Base-by-base conservation (phyloP, 2,329 filamentous ascomycete species). In the Arthrobotrys sinensis region DNA sequence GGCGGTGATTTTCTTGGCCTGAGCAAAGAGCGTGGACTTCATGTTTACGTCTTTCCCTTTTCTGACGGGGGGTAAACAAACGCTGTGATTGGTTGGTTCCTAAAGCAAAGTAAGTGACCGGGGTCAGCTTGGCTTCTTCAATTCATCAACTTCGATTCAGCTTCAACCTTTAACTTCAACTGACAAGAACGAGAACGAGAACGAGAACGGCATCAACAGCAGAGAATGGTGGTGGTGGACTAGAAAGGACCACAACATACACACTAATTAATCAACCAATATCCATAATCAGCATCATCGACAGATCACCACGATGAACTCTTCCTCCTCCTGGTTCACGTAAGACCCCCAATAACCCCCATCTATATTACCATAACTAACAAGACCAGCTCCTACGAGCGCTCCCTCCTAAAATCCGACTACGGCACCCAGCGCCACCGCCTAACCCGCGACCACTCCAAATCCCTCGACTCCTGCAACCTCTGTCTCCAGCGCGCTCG, bases 311-410 rank as follows among this genome's bases (percentile, higher is more conserved):
- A 65, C 63, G 21, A 79, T 79, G 76, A 79, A 97, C 86, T 97
- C 94, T 52, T 95, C 93, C 52, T 90, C 95, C 52, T 91, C 94
- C 48, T 94, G 97, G 85, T 98, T 98, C 87, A 98, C 96, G 81
- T 81, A 69, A 28, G 80, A n/a, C 10, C 40, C 70, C 2, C 52
- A 32, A 19, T 11, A 14, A 16, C 24, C 65, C 34, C 19, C 45
- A n/a, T n/a, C n/a, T n/a, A n/a, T 21, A 55, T 12, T 45, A 60
- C 1, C 19, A 40, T n/a, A n/a, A 40, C 14, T 21, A 19, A 48
- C n/a, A 34, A 53, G 6, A n/a, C 60, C 24, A 82, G 81, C 38
- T 91, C 93, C 24, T 90, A 97, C 85, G 96, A 98, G 86, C 91
- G 96, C 81, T 89, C 89, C 64, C 89, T 95, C 62, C 91, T 97